A percentile compares a stretch with the other conserved stretches of the same genome.
These are phyloP conservation scores for Trichoderma semiorbis DNA, from an alignment of 2,329 filamentous ascomycete species.

Conservation along the genomic window DNA sequence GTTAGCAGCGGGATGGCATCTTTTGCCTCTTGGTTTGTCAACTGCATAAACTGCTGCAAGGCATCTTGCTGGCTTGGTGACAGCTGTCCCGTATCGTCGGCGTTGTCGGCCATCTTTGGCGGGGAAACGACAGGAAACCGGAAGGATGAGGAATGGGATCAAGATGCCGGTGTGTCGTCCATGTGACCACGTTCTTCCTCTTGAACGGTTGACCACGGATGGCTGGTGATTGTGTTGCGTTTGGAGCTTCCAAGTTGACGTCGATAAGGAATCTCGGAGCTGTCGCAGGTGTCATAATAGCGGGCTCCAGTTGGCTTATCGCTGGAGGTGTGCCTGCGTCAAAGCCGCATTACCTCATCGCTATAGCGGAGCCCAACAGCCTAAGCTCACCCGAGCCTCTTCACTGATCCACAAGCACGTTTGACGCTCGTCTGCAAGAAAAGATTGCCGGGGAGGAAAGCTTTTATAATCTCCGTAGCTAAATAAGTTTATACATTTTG, in stretches of 20 bases:
- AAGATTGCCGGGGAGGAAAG: background rate
- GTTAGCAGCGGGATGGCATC: conserved; percentile 76
- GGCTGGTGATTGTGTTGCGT: background rate
- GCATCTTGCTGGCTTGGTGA: conserved; percentile 75
- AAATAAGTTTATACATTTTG: background rate
- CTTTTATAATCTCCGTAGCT: background rate
- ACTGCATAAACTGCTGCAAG: conserved; percentile 81
- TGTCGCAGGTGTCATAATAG: background rate
- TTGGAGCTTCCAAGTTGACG: background rate
- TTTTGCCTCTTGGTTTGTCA: conserved; percentile 77
- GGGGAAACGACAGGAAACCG: background rate
- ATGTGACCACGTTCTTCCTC: background rate
- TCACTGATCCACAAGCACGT: background rate
- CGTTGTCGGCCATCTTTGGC: conserved; percentile 33
- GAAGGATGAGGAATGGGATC: background rate
- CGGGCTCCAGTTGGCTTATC: background rate
- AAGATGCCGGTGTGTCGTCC: background rate
- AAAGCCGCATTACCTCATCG: conserved; percentile 7
- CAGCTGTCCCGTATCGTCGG: conserved; percentile 62
- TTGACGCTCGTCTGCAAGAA: background rate
- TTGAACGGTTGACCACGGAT: no score
- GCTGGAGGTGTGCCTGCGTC: background rate
- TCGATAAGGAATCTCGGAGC: background rate
- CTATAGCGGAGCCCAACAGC: background rate
- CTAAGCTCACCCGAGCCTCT: background rate